Evolutionary conservation across 805 yeast species (phyloP).

Genomic region (Candida orba): DNA sequence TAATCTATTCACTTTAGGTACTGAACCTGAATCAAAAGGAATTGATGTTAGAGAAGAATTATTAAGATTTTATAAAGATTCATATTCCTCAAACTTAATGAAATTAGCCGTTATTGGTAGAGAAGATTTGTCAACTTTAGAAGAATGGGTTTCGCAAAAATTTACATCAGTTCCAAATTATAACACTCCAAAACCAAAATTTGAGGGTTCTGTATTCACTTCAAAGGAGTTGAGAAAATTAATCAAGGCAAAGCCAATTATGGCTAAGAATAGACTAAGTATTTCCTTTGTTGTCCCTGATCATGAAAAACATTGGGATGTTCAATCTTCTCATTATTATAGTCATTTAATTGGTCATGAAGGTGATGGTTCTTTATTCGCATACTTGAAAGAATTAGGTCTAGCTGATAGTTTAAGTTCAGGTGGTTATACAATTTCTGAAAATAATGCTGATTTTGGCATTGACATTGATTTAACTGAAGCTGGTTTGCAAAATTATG

Average conservation of each 20-base stretch:
- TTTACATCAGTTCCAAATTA: slow-evolving; percentile 57
- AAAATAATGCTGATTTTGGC: slow-evolving; percentile 61
- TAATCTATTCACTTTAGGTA: slow-evolving; percentile 66
- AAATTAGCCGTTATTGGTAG: slow-evolving; percentile 78
- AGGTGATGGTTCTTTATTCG: slow-evolving; percentile 75
- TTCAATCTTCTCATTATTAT: slow-evolving; percentile 61
- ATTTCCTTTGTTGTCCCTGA: slow-evolving; percentile 75
- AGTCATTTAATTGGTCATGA: slow-evolving; percentile 92
- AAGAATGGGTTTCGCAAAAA: slow-evolving; percentile 59
- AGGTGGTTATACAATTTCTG: slow-evolving; percentile 60
- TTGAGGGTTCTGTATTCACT: slow-evolving; percentile 42
- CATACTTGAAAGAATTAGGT: slow-evolving; percentile 59
- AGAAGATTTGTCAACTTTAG: slow-evolving; percentile 65
- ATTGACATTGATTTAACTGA: slow-evolving; percentile 72
- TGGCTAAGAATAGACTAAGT: slow-evolving; percentile 64
- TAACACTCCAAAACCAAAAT: slow-evolving; percentile 27
- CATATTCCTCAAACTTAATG: slow-evolving; percentile 86
- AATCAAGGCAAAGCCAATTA: slow-evolving; percentile 71
- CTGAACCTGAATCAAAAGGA: slow-evolving; percentile 50
- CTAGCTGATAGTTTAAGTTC: slow-evolving; percentile 79
- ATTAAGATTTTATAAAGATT: slow-evolving; percentile 60
- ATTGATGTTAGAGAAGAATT: slow-evolving; percentile 76
- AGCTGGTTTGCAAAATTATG: slow-evolving; percentile 58
- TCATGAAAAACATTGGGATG: slow-evolving; percentile 56
- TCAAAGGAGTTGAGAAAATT: slow-evolving; percentile 43